A percentile compares a stretch with the other conserved stretches of the same genome.
Conservation (phyloP, 1,139 yeast species). For the Candida sp. region DNA sequence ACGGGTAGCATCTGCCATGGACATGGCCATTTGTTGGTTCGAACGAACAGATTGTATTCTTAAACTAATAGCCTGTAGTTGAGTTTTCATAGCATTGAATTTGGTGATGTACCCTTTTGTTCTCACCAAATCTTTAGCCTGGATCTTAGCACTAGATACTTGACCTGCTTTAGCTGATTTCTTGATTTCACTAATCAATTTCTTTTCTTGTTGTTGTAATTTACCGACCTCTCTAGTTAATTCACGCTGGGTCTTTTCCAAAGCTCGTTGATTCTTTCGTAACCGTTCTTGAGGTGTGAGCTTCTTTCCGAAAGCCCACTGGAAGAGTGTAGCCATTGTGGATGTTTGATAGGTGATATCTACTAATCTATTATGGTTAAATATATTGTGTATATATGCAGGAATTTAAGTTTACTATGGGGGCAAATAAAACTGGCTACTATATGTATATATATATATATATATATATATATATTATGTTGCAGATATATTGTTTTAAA, state of each 20-base stretch:
- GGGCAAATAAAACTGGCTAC: no score
- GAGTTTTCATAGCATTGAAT: slow-evolving; percentile 93
- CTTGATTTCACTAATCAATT: slow-evolving; percentile 78
- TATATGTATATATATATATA: no score
- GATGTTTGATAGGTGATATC: no score
- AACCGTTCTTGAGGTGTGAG: slow-evolving; percentile 93
- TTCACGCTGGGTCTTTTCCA: slow-evolving; percentile 93
- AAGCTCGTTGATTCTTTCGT: slow-evolving; percentile 91
- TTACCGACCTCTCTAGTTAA: slow-evolving; percentile 82
- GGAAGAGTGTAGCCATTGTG: slow-evolving; percentile 56
- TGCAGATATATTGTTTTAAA: no score
- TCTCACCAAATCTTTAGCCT: slow-evolving; percentile 91
- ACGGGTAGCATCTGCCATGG: slow-evolving; percentile 95
- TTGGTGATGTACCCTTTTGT: slow-evolving; percentile 81
- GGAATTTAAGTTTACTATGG: no score
- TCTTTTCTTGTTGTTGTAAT: slow-evolving; percentile 89
- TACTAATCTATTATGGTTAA: no score
- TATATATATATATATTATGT: no score
- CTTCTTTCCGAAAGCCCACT: slow-evolving; percentile 95
- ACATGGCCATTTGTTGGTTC: slow-evolving; percentile 92
- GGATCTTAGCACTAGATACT: slow-evolving; percentile 84
- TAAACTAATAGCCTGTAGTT: slow-evolving; percentile 88
- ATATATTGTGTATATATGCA: no score
- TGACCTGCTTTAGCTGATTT: slow-evolving; percentile 91
- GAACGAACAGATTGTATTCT: slow-evolving; percentile 88